These are phyloP conservation scores for Pelargonium fulgidum DNA, from an alignment of 441 rosid species.

Conservation along the genomic window DNA sequence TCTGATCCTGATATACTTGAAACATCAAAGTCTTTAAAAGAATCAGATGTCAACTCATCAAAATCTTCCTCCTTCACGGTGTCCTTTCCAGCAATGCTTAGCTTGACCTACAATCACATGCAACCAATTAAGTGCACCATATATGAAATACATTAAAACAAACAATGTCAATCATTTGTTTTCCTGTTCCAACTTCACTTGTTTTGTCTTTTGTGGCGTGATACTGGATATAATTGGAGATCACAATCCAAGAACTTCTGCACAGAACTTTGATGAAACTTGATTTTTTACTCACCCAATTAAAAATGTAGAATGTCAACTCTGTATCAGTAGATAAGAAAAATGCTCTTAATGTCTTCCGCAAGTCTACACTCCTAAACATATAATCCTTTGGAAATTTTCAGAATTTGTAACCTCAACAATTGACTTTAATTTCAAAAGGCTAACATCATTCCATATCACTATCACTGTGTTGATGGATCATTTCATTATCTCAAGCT, in stretches of 20 bases:
- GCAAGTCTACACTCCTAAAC: background rate
- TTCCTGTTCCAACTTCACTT: background rate
- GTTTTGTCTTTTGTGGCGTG: background rate
- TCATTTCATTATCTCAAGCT: too few relatives aligned
- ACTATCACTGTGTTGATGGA: background rate
- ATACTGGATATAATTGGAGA: background rate
- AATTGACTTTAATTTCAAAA: background rate
- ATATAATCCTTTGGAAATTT: background rate
- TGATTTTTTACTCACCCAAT: too few relatives aligned
- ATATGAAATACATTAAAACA: background rate
- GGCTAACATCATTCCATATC: background rate
- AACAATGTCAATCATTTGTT: background rate
- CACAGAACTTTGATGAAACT: background rate
- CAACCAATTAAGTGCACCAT: background rate
- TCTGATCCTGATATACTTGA: conserved; percentile 96
- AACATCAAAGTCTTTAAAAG: conserved; percentile 64
- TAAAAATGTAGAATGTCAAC: background rate
- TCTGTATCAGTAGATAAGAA: background rate
- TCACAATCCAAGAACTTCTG: background rate
- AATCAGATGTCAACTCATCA: conserved; percentile 65
- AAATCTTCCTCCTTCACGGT: conserved; percentile 76
- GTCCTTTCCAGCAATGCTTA: conserved; percentile 70
- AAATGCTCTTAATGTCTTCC: background rate
- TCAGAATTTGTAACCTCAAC: background rate
- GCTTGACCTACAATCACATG: conserved; percentile 52